These are phyloP conservation scores for Kwoniella sp. DNA, from an alignment of 768 basidiomycete genomes.

Conservation along the genomic window DNA sequence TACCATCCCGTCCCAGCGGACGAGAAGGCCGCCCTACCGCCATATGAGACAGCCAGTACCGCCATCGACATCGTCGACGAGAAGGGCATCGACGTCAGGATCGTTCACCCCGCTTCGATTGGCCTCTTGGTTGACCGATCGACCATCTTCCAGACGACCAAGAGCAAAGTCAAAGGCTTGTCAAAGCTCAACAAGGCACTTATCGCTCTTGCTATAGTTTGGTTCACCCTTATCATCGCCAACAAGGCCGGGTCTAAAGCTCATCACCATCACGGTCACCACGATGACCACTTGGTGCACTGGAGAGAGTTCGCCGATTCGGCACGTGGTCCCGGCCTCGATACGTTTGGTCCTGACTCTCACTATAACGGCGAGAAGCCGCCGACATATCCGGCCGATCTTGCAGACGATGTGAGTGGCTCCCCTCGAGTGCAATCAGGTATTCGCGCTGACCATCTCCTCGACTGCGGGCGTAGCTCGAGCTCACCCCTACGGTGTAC, in stretches of 20 bases:
- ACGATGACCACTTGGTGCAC: neutral
- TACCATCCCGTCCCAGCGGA: conserved; percentile 13
- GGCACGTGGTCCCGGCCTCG: neutral
- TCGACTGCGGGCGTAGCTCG: neutral
- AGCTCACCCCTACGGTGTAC: conserved; percentile 6
- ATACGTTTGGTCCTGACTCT: neutral
- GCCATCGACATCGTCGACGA: conserved; percentile 3
- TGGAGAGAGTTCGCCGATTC: neutral
- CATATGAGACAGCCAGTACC: neutral
- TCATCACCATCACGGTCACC: conserved; percentile 8
- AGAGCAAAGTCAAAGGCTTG: conserved; percentile 2
- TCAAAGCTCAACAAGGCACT: conserved; percentile 29
- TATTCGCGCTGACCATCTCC: conserved; percentile 13
- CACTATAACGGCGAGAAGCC: neutral
- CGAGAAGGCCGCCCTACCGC: conserved; percentile 11
- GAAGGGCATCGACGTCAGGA: conserved; percentile 4
- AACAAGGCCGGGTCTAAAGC: conserved; percentile 6
- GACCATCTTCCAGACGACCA: neutral
- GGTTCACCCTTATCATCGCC: conserved; percentile 11
- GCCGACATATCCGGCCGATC: neutral
- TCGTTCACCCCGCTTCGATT: conserved; percentile 18
- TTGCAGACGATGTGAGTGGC: neutral
- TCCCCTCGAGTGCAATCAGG: neutral
- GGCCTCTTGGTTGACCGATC: conserved; percentile 1
- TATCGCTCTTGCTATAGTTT: conserved; percentile 9